Conservation (phyloP, 192 early-diverging fungal genomes). For the Gamsiella multidivaricata region DNA sequence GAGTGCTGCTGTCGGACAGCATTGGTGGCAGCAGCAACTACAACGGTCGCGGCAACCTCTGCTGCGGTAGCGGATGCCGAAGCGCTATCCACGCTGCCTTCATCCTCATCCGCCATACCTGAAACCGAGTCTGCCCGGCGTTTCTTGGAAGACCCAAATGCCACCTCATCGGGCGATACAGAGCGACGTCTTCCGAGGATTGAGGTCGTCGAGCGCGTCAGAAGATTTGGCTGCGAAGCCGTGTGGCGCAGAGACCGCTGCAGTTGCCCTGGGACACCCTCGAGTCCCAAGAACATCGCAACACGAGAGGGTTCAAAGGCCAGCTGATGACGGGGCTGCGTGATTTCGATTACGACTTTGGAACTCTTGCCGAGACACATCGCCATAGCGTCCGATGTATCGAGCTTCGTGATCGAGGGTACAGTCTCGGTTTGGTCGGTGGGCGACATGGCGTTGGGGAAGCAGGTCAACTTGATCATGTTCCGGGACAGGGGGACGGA, state of each 20-base stretch:
- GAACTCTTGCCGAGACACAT: constrained; percentile 30
- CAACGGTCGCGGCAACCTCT: constrained; percentile 15
- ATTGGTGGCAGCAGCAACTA: constrained; percentile 26
- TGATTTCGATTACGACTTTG: constrained; percentile 48
- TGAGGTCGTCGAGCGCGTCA: constrained; percentile 7
- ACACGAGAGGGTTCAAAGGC: constrained; percentile 9
- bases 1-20: constrained; percentile 8
- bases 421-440: background rate
- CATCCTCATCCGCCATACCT: constrained; percentile 3
- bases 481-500: constrained; percentile 12
- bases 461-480: constrained; percentile 42
- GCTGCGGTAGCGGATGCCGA: constrained; percentile 9
- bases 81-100: background rate
- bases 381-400: constrained; percentile 20
- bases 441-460: constrained; percentile 3
- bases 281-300: background rate
- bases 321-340: constrained; percentile 18
- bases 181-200: constrained; percentile 32
- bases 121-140: constrained; percentile 15
- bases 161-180: constrained; percentile 13
- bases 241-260: constrained; percentile 9
- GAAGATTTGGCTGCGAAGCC: constrained; percentile 32
- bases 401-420: constrained; percentile 1
- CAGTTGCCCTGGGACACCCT: background rate
- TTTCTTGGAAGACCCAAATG: constrained; percentile 37